Base-by-base conservation (phyloP, 2,329 filamentous ascomycete genomes). In the Ceratocystis destructans region DNA sequence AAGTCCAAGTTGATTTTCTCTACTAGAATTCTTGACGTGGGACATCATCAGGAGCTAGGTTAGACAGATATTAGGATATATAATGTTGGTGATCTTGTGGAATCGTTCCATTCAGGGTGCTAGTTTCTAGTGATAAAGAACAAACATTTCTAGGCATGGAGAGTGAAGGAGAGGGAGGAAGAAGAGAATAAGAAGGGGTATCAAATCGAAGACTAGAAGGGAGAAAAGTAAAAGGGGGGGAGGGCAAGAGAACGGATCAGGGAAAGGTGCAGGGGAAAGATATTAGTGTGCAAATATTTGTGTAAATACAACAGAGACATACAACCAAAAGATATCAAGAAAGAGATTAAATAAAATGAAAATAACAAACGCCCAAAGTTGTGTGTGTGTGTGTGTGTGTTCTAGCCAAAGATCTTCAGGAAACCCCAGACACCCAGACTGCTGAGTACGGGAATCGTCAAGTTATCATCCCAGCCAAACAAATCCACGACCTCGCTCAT, bases 381-480 rank as follows among this genome's bases (percentile, higher is more conserved):
- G 37, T 41, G 10, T 1, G n/a, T 48, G 46, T 15, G 28, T 15
- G 28, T 15, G 59, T 25, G 22, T 66, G 28, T 41, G 44, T 31
- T 70, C 74, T 79, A 85, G 64, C 87, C 87, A 80, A 96, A 96
- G 62, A 91, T 75, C 77, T 89, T 95, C 71, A 97, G 80, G 75
- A 99, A 96, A 0, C 87, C 88, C 87, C 89, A 96, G 69, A 99
- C 85, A 5, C 92, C 92, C 59, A 90, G 77, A 28, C 92, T 91
- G 73, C 90, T 96, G 62, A 99, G 80, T 31, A 96, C 85, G 1
- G 94, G 94, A 75, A 99, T 99, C 62, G 93, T 97, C 71, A 99
- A 79, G 76, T 99, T 99, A 77, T 99, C 94, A 73, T 99, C 94
- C 88, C 90, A 92, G 61, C 91, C 90, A 74, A 91, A 96, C 0